Conservation (phyloP, 129 eudicot genomes). For the Chrysanthemum seticuspe region DNA sequence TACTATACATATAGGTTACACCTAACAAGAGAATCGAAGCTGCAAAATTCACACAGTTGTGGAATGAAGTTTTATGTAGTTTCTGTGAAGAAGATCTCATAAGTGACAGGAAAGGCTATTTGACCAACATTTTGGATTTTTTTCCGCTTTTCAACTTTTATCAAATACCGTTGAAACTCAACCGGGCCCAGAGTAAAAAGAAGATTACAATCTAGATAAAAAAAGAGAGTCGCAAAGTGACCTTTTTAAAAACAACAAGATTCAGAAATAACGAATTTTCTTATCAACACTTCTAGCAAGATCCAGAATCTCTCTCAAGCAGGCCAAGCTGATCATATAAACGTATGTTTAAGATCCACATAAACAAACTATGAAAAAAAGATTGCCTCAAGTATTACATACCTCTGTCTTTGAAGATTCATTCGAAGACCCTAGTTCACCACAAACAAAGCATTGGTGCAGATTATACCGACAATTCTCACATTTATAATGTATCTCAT, state of each 20-base stretch:
- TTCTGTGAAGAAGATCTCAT: slow-evolving; percentile 96
- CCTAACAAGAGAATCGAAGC: slow-evolving; percentile 92
- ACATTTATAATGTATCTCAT: slow-evolving; percentile 34
- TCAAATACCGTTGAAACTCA: slow-evolving; percentile 14
- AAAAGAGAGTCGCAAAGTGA: background rate
- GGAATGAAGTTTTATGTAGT: slow-evolving; percentile 89
- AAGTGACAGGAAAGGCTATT: slow-evolving; percentile 81
- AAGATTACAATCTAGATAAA: background rate
- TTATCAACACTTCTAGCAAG: background rate
- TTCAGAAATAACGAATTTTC: background rate
- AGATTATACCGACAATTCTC: slow-evolving; percentile 58
- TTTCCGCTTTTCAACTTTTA: background rate
- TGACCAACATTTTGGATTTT: slow-evolving; percentile 8
- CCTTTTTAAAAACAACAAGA: background rate
- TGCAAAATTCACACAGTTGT: slow-evolving; percentile 88
- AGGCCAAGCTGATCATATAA: background rate
- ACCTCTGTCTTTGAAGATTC: slow-evolving; percentile 64
- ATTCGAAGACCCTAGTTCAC: slow-evolving; percentile 68
- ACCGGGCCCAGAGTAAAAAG: background rate
- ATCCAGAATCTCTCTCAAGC: background rate
- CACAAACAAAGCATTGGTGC: slow-evolving; percentile 80
- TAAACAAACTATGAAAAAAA: slow-evolving; percentile 11
- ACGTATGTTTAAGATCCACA: background rate
- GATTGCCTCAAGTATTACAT: slow-evolving; percentile 10
- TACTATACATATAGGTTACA: slow-evolving; percentile 47